Evolutionary conservation across 768 basidiomycete species (phyloP).

Genomic region (Russula dissimulans): DNA sequence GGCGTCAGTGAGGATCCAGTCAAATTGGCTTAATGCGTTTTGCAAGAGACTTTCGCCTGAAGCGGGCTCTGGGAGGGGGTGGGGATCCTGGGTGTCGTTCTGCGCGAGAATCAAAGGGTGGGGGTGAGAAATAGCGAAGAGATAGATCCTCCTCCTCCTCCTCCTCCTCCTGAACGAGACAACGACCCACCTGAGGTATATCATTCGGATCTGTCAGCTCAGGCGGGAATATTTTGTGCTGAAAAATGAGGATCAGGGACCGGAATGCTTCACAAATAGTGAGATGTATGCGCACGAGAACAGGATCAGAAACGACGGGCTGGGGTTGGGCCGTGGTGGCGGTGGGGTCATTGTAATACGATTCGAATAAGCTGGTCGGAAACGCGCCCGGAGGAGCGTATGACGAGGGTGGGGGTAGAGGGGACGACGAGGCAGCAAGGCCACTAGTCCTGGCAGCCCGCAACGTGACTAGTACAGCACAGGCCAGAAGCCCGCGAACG

Average conservation of each 20-base stretch:
- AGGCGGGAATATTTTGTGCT: constrained; percentile 52
- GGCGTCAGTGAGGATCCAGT: constrained; percentile 45
- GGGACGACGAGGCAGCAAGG: not conserved
- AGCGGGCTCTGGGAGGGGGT: constrained; percentile 52
- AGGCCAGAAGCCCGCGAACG: not conserved
- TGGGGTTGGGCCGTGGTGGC: constrained; percentile 65
- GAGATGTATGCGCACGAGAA: constrained; percentile 35
- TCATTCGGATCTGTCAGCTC: constrained; percentile 53
- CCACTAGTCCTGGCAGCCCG: not conserved
- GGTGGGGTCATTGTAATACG: constrained; percentile 66
- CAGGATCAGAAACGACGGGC: constrained; percentile 68
- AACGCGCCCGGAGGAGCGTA: constrained; percentile 55
- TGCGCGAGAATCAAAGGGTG: constrained; percentile 12
- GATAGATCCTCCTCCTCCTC: too few relatives aligned
- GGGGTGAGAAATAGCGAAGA: not conserved
- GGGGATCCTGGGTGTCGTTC: constrained; percentile 54
- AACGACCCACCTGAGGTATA: constrained; percentile 39
- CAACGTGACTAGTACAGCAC: not conserved
- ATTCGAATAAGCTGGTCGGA: constrained; percentile 53
- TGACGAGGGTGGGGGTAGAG: constrained; percentile 33
- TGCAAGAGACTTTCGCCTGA: constrained; percentile 38
- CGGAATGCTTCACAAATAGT: not conserved
- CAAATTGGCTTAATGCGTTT: constrained; percentile 46
- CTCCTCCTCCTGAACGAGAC: too few relatives aligned
- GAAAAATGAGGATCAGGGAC: constrained; percentile 1